Base-by-base conservation (phyloP, 192 early-diverging fungal genomes). In the Mortierella hygrophila region DNA sequence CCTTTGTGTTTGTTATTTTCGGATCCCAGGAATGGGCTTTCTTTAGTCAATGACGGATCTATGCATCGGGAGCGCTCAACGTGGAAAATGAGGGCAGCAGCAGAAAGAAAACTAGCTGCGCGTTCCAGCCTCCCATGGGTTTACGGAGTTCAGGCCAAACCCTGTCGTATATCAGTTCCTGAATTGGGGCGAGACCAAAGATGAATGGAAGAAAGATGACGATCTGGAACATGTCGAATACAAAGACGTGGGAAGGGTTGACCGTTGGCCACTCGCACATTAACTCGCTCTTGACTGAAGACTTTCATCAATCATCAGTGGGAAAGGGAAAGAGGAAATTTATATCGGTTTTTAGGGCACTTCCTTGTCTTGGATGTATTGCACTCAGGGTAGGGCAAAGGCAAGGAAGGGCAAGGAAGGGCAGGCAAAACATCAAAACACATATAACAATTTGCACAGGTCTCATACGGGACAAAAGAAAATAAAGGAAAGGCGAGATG, bases 1-100 rank as follows among this genome's bases (percentile, higher is more conserved):
- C 26, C 29, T 29, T 21, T 52, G 5, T 65, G 29, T 65, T 65
- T 65, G 60, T 65, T 65, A 15, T 60, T 32, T 65, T 32, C 60
- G 29, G 60, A 65, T 65, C 26, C 60, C n/a, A 57, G 55, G 55
- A 57, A 57, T 57, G 55, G 55, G n/a, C n/a, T 57, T 57, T 57
- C 52, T 10, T 10, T 7, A 26, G n/a, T 55, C 21, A 57, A 57
- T 57, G 55, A 57, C n/a, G 23, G 26, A 13, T 29, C 29, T 32
- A 65, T 65, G 60, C 60, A 32, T 65, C 60, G 60, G 60, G 29
- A 65, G 29, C 11, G 29, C 29, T 32, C 29, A 65, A 65, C 29
- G 10, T 15, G 29, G 60, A 23, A 65, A 32, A 20, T 18, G 49
- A 52, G 16, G 47, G 13, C 4, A 49, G 47, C 1, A 63, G 32